A percentile compares a stretch with the other conserved stretches of the same genome.
Conservation (phyloP, 2,329 filamentous ascomycete genomes). For the Orbilia brochopaga region DNA sequence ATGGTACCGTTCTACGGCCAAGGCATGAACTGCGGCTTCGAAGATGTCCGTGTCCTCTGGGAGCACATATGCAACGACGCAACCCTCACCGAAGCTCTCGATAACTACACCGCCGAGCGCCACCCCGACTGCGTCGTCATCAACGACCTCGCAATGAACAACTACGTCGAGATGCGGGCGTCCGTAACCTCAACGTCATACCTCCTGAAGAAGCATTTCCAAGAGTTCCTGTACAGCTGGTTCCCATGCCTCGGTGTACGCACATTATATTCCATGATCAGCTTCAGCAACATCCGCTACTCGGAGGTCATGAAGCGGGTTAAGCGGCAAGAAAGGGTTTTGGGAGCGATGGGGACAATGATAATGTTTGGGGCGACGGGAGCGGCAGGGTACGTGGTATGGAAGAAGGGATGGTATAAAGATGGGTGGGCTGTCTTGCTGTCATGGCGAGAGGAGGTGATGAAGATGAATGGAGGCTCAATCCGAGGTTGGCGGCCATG, state of each 20-base stretch:
- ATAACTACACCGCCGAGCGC: slow-evolving; percentile 75
- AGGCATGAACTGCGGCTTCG: slow-evolving; percentile 94
- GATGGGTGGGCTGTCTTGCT: slow-evolving; percentile 16
- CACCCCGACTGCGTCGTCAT: slow-evolving; percentile 83
- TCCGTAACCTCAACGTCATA: slow-evolving; percentile 81
- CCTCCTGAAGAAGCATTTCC: slow-evolving; percentile 79
- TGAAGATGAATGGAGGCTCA: slow-evolving; percentile 13
- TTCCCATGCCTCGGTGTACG: slow-evolving; percentile 81
- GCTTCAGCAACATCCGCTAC: slow-evolving; percentile 91
- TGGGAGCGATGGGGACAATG: slow-evolving; percentile 62
- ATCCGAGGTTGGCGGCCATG: slow-evolving; percentile 11
- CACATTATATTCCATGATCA: slow-evolving; percentile 90
- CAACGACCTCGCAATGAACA: slow-evolving; percentile 86
- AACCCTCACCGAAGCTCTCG: slow-evolving; percentile 63
- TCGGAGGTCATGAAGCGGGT: slow-evolving; percentile 77
- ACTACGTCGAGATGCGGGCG: slow-evolving; percentile 92
- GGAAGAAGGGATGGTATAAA: slow-evolving; percentile 38
- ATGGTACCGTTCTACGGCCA: slow-evolving; percentile 99
- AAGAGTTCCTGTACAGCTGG: slow-evolving; percentile 79
- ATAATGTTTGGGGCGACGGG: slow-evolving; percentile 56
- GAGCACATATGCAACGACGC: slow-evolving; percentile 60
- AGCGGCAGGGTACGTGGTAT: slow-evolving; percentile 10
- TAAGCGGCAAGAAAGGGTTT: slow-evolving; percentile 70
- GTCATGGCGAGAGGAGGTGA: slow-evolving; percentile 34
- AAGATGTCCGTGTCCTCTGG: slow-evolving; percentile 90